These are phyloP conservation scores for Wickerhamiella cacticola DNA, from an alignment of 805 yeast genomes.

Conservation along the genomic window DNA sequence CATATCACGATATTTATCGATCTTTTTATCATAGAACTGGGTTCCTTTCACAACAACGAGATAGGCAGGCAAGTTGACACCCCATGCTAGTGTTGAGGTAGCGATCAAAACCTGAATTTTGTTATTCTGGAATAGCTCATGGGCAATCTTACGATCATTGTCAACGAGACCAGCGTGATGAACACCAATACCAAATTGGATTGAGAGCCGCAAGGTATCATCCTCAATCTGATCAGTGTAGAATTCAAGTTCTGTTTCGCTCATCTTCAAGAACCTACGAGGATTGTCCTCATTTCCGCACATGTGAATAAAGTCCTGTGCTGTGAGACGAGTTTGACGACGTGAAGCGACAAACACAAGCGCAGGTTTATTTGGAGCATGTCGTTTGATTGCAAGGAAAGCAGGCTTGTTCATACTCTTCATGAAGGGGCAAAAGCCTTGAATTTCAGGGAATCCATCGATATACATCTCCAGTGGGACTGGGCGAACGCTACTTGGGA, in stretches of 20 bases:
- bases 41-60: slow-evolving; percentile 71
- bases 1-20: slow-evolving; percentile 65
- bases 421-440: slow-evolving; percentile 75
- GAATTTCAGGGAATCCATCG: slow-evolving; percentile 73
- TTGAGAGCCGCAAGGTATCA: slow-evolving; percentile 61
- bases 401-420: slow-evolving; percentile 84
- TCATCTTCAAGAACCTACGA: slow-evolving; percentile 53
- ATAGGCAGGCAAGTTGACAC: slow-evolving; percentile 73
- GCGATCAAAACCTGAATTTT: slow-evolving; percentile 65
- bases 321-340: slow-evolving; percentile 70
- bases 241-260: slow-evolving; percentile 47
- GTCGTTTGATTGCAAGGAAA: slow-evolving; percentile 82
- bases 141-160: slow-evolving; percentile 56
- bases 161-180: slow-evolving; percentile 78
- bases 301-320: slow-evolving; percentile 61
- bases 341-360: slow-evolving; percentile 76
- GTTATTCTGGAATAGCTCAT: slow-evolving; percentile 54
- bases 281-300: slow-evolving; percentile 74
- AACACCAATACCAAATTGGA: slow-evolving; percentile 69
- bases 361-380: slow-evolving; percentile 76
- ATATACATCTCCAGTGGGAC: slow-evolving; percentile 79
- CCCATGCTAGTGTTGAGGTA: slow-evolving; percentile 80
- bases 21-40: slow-evolving; percentile 43
- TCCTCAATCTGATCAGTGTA: slow-evolving; percentile 53
- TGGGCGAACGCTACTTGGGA: slow-evolving; percentile 72